Evolutionary conservation across 2,329 filamentous ascomycete species (phyloP), one percentile per base, ranked within the genome.

Genomic region (Sporothrix humicola): DNA sequence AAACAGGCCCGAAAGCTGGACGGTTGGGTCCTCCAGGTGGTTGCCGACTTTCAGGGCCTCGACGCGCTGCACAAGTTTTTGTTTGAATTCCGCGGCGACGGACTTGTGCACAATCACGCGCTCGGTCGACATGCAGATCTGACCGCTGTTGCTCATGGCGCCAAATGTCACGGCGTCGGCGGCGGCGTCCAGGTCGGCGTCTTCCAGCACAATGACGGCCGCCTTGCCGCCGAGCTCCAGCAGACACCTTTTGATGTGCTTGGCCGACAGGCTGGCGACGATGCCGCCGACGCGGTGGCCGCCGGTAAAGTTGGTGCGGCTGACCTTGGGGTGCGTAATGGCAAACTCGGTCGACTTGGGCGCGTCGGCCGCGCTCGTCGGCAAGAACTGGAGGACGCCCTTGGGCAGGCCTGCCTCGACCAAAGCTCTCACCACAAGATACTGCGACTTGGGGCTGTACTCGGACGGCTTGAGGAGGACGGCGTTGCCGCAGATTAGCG

Each of bases 161-260:
- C 90, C 91, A 6, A 88, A 79, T 0, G 87, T 85, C 73, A 88
- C 88, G 74, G 87, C 85, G 72, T 84, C 81, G 0, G 89, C 91
- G 0, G 91, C 90, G 54, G 86, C 85, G 23, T 90, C 84, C 59
- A 93, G 77, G 77, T 93, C 84, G 13, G 91, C 91, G 79, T 93
- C 91, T 52, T 90, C 88, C 76, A 91, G 85, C 1, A 93, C 87
- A 72, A 93, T 86, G 0, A 89, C 87, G 1, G 87, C 87, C 0
- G 90, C 89, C 79, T 93, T 93, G 59, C 91, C 91, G 2, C 91
- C 91, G 0, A 93, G 84, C 80, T 93, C 91, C 79, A 93, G 84
- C 2, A 93, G 83, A 26, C 89, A 85, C 0, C 90, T 90, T 82
- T 93, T 93, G 68, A 92, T 83, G 78, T 89, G 82, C 78, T 90